phyloP scores from a whole-genome alignment of 495 filamentous ascomycete species.

The Pyrenopolyporus hunteri region DNA sequence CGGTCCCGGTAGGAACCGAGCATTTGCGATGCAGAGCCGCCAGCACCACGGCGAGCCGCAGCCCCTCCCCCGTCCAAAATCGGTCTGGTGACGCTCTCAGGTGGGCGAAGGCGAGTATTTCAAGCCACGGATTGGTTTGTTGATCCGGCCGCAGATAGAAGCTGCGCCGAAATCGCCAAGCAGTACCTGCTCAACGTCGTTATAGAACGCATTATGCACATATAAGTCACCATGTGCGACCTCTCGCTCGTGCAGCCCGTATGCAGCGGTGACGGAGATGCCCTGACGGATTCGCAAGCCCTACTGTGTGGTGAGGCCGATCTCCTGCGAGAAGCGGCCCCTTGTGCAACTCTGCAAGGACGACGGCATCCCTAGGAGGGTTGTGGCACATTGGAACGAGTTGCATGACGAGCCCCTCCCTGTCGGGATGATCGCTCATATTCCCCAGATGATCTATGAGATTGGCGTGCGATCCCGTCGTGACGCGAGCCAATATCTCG shows the following conservation, averaged over 20 bases:
- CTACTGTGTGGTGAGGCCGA: conserved; percentile 34
- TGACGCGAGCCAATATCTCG: conserved; percentile 51
- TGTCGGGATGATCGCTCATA: conserved; percentile 49
- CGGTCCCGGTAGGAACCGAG: conserved; percentile 15
- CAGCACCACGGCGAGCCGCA: conserved; percentile 22
- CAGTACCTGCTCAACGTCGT: conserved; percentile 47
- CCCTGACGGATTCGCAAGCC: conserved; percentile 46
- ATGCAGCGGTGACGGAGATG: conserved; percentile 46
- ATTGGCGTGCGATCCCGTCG: conserved; percentile 52
- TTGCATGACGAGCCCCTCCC: conserved; percentile 50
- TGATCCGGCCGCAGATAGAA: conserved; percentile 45
- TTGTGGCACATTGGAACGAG: conserved; percentile 41
- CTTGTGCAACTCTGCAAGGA: conserved; percentile 44
- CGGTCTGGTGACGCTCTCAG: conserved; percentile 39
- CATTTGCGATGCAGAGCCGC: conserved; percentile 31
- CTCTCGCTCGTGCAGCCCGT: conserved; percentile 50
- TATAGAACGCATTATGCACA: conserved; percentile 53
- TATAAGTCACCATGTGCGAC: conserved; percentile 53
- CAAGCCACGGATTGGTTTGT: conserved; percentile 44
- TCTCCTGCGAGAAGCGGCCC: conserved; percentile 45
- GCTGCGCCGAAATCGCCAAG: conserved; percentile 54
- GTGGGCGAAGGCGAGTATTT: conserved; percentile 54
- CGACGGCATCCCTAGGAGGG: conserved; percentile 38
- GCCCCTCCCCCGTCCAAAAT: conserved; percentile 33
- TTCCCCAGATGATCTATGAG: conserved; percentile 52